Base-by-base conservation (phyloP, 2,329 filamentous ascomycete genomes). In the Diaporthe citrichinensis region DNA sequence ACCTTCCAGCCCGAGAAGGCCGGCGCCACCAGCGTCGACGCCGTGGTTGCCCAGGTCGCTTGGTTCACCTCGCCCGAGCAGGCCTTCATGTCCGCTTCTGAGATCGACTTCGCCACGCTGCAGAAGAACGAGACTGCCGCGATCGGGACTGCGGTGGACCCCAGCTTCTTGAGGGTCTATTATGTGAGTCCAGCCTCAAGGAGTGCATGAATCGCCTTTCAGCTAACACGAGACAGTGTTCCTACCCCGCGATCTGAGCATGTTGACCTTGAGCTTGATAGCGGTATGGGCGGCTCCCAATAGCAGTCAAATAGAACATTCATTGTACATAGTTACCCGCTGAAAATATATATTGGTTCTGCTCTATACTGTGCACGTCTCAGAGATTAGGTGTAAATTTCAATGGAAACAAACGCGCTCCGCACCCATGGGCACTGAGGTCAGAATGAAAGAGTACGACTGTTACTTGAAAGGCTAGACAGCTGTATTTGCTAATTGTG, bases 101-200 rank as follows among this genome's bases (percentile, higher is more conserved):
- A 74, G 72, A 34, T 74, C 61, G 61, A 44, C 25, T 74, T 44
- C 53, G 28, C 2, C 14, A 65, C 72, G 15, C 53, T 74, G 14
- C 72, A 74, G 61, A 31, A 46, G 62, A 69, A 69, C 25, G 25
- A 46, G 72, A 36, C 72, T 15, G 61, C 72, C 4, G 31, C 61
- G 4, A 67, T 67, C 46, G 72, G 61, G 12, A 74, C 72, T 28
- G 44, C 14, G 28, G 72, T 74, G 9, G 65, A 69, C 4, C 72
- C 72, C 31, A 74, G 72, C 72, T 74, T 74, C 61, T 39, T 74
- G 61, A 69, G 62, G 53, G 72, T 74, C n/a, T 74, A 68, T 23
- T 74, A 74, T n/a, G 72, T 74, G 31, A 74, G 72, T 69, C 4
- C 34, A 20, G n/a, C 65, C 15, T 15, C 15, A 1, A 5, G 12